Base-by-base conservation (phyloP, 2,329 filamentous ascomycete species). In the Neonectria hederae region DNA sequence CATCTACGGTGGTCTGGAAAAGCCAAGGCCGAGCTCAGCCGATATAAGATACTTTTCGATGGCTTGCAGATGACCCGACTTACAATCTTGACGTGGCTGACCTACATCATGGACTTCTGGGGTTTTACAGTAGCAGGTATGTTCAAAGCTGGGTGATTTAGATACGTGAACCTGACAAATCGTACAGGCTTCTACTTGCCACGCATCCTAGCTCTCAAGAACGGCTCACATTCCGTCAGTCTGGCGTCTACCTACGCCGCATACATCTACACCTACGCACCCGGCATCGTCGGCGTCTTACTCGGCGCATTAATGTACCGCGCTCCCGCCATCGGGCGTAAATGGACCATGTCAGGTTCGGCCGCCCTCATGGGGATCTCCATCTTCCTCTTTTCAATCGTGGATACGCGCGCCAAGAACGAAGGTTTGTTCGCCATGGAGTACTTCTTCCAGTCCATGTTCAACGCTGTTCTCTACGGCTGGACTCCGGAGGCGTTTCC, bases 401-500 rank as follows among this genome's bases (percentile, higher is more conserved):
- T 83, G 2, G 76, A 76, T 2, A 81, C 76, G 0, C 69, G 78
- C 2, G 75, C 78, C 0, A 77, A 77, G 30, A 76, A 78, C 9
- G 77, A 79, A 63, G 74, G 79, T 0, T 76, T 83, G 1, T 80
- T 82, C 43, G 78, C 77, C 35, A 76, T 82, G 8, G 83, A 83
- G 2, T 81, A 80, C 10, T 77, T 84, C n/a, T 73, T 84, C 19
- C 81, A 80, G 14, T 82, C 82, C 58, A 79, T 79, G 70, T 78
- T 76, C 60, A 77, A 74, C 13, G 75, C 66, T 9, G 76, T 77
- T 0, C 59, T 78, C 46, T 84, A 82, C 57, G 82, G 80, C 0
- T 83, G 80, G 75, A 88, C 86, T 0, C 86, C 86, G 0, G 85
- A 89, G 68, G 84, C 84, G 0, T 88, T 89, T 74, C 85, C 85